phyloP scores from a whole-genome alignment of 768 basidiomycete genomes.

The Mycena floridula region DNA sequence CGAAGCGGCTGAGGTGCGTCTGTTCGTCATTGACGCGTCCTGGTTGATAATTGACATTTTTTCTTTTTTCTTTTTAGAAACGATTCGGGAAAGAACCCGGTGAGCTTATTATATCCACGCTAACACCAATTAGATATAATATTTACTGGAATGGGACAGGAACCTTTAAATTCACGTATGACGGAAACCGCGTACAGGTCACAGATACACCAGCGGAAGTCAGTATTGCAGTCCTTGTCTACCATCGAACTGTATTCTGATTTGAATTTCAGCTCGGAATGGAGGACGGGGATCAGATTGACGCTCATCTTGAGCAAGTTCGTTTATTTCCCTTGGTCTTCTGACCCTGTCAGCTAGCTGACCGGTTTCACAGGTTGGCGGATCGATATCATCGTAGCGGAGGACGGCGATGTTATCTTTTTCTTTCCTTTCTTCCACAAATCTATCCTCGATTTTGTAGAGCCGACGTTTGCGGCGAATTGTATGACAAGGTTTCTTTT shows the following conservation, averaged over 20 bases:
- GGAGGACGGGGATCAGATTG: conserved; percentile 61
- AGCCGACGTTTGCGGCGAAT: no score
- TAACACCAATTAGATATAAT: not conserved
- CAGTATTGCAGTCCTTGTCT: conserved; percentile 12
- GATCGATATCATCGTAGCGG: no score
- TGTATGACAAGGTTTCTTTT: no score
- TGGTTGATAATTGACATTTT: not conserved
- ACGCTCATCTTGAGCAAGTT: conserved; percentile 54
- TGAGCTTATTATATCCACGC: conserved; percentile 14
- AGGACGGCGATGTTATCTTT: no score
- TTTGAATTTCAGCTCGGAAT: conserved; percentile 36
- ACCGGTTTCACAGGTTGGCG: no score
- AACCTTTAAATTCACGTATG: conserved; percentile 56
- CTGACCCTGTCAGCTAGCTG: no score
- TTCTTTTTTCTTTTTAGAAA: conserved; percentile 39
- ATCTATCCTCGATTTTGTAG: no score
- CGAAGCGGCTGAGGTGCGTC: conserved; percentile 56
- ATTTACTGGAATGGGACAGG: conserved; percentile 29
- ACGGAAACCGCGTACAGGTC: conserved; percentile 41
- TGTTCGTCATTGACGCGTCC: not conserved
- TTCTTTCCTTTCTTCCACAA: no score
- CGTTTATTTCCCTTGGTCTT: no score
- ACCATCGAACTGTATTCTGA: not conserved
- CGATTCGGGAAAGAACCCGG: conserved; percentile 53
- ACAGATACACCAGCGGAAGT: conserved; percentile 53